These are phyloP conservation scores for Sugiyamaella chiloensis DNA, from an alignment of 805 yeast genomes.

Conservation along the genomic window DNA sequence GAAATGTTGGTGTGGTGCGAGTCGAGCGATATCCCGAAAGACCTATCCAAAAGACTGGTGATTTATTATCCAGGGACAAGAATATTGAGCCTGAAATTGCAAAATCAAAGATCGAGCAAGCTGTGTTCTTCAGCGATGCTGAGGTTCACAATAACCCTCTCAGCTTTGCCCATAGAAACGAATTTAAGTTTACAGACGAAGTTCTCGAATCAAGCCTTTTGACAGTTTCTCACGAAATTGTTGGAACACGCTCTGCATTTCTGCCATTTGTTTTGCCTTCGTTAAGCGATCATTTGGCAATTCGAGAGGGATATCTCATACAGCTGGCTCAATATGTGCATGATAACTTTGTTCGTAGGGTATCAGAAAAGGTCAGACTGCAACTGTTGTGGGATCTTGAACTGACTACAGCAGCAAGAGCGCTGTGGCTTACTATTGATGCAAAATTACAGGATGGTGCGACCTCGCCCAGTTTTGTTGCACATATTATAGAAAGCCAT, in stretches of 20 bases:
- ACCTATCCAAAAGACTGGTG: not conserved
- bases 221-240: slow-evolving; percentile 52
- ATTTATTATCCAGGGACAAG: slow-evolving; percentile 13
- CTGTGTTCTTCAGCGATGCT: slow-evolving; percentile 53
- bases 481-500: not conserved
- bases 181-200: slow-evolving; percentile 42
- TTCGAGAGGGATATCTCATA: slow-evolving; percentile 46
- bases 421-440: slow-evolving; percentile 37
- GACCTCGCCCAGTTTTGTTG: not conserved
- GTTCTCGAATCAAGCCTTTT: slow-evolving; percentile 53
- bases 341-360: slow-evolving; percentile 41
- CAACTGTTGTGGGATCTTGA: slow-evolving; percentile 41
- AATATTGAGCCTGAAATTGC: slow-evolving; percentile 38
- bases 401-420: slow-evolving; percentile 47
- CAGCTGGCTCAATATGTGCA: slow-evolving; percentile 46
- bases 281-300: slow-evolving; percentile 47
- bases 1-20: slow-evolving; percentile 58
- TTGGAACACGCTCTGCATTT: slow-evolving; percentile 53
- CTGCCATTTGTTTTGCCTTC: slow-evolving; percentile 54
- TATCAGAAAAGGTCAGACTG: slow-evolving; percentile 40
- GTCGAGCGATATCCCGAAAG: slow-evolving; percentile 46
- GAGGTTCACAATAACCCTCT: slow-evolving; percentile 41
- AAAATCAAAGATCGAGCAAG: slow-evolving; percentile 80
- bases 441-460: slow-evolving; percentile 5
- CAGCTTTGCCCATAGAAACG: slow-evolving; percentile 43